Evolutionary conservation across 352 stramenopile species (phyloP), one percentile per base, ranked within the genome.

Genomic region (Phytopythium delawarense): DNA sequence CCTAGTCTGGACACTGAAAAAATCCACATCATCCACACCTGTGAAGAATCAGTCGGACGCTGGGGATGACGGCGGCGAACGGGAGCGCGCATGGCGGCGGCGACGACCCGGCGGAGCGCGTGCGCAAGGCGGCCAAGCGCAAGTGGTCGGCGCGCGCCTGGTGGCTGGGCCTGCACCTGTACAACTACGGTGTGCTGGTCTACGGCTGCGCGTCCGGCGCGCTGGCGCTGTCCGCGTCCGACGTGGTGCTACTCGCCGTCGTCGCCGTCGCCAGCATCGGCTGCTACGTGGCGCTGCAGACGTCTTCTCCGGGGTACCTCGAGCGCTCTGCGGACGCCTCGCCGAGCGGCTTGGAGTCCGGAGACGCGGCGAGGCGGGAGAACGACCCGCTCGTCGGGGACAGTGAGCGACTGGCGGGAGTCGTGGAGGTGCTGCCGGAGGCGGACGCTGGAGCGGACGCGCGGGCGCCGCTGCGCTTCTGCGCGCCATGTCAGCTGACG

Each of bases 71-170:
- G 46, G 46, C 25, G 46, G 25, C 46, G 46, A n/a, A 20, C 45
- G 21, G 23, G 45, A 34, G 45, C 32, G 32, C 15, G 30, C 51
- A 5, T 7, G n/a, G 23, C 28, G 20, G 15, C 35, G 13, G n/a
- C 34, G 5, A 11, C 32, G 54, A 74, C 52, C 13, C 46, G 0
- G 63, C 65, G 50, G 74, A 75, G 55, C 66, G 69, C 56, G 63
- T 75, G 15, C 45, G 58, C n/a, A 46, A 62, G 23, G 81, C 74
- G 7, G 70, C 50, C 37, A 58, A 76, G 69, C 82, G 81, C 35
- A 84, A 82, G 66, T 89, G 80, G 77, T 90, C 79, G 30, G 79
- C 81, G 39, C 77, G 81, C 25, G 62, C 72, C 1, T 93, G 81
- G 84, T 93, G 84, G 81, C 42, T 91, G 15, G 70, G 65, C 1